phyloP scores from a whole-genome alignment of 768 basidiomycete genomes.

The Lyophyllum decastes region DNA sequence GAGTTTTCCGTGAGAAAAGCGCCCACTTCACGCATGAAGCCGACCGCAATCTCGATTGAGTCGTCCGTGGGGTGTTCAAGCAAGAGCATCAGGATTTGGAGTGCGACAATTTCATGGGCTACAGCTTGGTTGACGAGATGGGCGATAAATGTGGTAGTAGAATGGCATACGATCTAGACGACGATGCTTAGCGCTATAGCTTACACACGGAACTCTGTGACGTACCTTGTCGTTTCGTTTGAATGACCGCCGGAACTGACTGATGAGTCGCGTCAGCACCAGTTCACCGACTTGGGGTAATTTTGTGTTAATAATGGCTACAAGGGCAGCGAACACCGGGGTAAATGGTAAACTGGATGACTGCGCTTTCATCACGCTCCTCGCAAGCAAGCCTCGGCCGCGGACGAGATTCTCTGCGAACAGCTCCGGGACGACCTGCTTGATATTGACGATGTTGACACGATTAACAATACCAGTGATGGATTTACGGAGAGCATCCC shows the following conservation, averaged over 20 bases:
- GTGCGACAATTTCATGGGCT: slow-evolving; percentile 90
- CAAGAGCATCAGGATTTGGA: slow-evolving; percentile 94
- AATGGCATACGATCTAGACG: slow-evolving; percentile 86
- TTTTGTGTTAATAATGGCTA: slow-evolving; percentile 96
- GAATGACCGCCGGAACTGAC: slow-evolving; percentile 92
- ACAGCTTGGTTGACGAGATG: slow-evolving; percentile 94
- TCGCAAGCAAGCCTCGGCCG: slow-evolving; percentile 87
- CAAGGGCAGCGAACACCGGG: slow-evolving; percentile 92
- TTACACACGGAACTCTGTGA: not conserved
- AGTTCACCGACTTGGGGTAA: slow-evolving; percentile 95
- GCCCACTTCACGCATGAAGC: slow-evolving; percentile 96
- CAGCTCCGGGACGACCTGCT: slow-evolving; percentile 86
- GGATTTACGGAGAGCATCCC: slow-evolving; percentile 97
- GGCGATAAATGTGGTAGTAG: slow-evolving; percentile 87
- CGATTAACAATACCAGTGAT: slow-evolving; percentile 99
- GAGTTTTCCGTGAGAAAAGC: slow-evolving; percentile 92
- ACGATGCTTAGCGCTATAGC: not conserved
- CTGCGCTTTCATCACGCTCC: slow-evolving; percentile 98
- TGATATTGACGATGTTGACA: slow-evolving; percentile 96
- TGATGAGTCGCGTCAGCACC: slow-evolving; percentile 83
- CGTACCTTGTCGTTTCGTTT: slow-evolving; percentile 97
- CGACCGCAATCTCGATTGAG: slow-evolving; percentile 97
- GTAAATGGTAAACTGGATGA: slow-evolving; percentile 96
- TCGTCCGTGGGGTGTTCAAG: slow-evolving; percentile 96
- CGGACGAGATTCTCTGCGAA: slow-evolving; percentile 94